These are phyloP conservation scores for Tolypocladium tundrense DNA, from an alignment of 2,329 filamentous ascomycete genomes.

Conservation along the genomic window DNA sequence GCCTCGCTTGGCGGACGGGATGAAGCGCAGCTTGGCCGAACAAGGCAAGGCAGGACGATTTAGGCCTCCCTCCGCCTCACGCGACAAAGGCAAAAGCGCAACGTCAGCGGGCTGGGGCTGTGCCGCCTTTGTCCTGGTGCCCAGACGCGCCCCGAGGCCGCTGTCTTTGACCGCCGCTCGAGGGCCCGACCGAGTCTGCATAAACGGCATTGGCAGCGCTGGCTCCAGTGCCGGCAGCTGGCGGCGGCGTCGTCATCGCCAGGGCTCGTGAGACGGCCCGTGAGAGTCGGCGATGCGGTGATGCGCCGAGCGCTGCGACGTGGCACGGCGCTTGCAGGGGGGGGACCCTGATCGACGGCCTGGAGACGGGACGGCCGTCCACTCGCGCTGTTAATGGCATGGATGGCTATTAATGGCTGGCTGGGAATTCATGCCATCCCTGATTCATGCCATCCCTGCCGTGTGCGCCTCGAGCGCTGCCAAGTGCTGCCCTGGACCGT, in stretches of 20 bases:
- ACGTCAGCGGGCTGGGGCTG: neutral
- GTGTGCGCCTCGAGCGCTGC: no score
- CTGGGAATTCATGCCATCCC: no score
- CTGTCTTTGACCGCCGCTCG: no score
- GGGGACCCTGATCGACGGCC: neutral
- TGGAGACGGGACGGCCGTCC: neutral
- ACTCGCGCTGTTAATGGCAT: no score
- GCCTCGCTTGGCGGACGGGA: neutral
- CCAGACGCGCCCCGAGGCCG: no score
- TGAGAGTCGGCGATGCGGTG: no score
- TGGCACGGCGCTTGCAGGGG: neutral
- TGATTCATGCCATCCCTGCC: no score
- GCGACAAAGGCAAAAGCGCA: neutral
- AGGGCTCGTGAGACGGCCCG: neutral
- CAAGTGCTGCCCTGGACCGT: no score
- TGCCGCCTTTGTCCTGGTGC: neutral
- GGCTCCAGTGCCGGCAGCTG: neutral
- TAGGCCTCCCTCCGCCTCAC: neutral
- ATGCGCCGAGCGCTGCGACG: neutral
- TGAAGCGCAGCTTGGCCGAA: neutral
- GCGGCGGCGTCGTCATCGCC: neutral
- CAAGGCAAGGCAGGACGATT: neutral
- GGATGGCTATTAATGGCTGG: no score
- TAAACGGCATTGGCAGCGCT: neutral
- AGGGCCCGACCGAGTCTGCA: neutral